Evolutionary conservation across 768 basidiomycete genomes (phyloP).

Genomic region (Krasilnikovozyma curviuscula): DNA sequence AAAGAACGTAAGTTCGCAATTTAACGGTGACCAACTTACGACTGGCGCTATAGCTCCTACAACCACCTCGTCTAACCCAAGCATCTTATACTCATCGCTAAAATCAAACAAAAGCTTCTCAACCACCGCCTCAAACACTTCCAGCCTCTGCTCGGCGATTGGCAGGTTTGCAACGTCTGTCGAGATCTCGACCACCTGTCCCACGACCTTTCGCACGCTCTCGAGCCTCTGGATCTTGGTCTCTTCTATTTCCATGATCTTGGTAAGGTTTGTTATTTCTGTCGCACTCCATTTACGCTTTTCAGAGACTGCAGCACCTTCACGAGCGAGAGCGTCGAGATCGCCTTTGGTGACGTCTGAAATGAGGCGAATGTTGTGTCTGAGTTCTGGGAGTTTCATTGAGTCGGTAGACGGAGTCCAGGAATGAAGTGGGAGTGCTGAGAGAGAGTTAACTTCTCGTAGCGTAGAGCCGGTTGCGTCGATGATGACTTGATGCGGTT

Average conservation of each 20-base stretch:
- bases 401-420: constrained; percentile 80
- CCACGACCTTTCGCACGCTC: constrained; percentile 52
- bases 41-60: constrained; percentile 77
- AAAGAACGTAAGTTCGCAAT: neutral
- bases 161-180: constrained; percentile 42
- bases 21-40: constrained; percentile 32
- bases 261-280: constrained; percentile 52
- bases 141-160: constrained; percentile 44
- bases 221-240: constrained; percentile 63
- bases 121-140: constrained; percentile 52
- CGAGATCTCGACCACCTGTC: constrained; percentile 41
- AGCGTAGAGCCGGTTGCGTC: constrained; percentile 84
- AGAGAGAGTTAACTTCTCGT: constrained; percentile 68
- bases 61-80: constrained; percentile 73
- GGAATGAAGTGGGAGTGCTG: constrained; percentile 45
- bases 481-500: constrained; percentile 47
- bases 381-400: constrained; percentile 82
- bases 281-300: constrained; percentile 48
- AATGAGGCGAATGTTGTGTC: constrained; percentile 82
- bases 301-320: constrained; percentile 66
- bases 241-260: constrained; percentile 55
- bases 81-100: constrained; percentile 50
- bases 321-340: constrained; percentile 69
- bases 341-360: constrained; percentile 62
- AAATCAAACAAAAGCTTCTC: constrained; percentile 52